phyloP scores from a whole-genome alignment of 78 protist species.

The Salpingoeca rosetta region DNA sequence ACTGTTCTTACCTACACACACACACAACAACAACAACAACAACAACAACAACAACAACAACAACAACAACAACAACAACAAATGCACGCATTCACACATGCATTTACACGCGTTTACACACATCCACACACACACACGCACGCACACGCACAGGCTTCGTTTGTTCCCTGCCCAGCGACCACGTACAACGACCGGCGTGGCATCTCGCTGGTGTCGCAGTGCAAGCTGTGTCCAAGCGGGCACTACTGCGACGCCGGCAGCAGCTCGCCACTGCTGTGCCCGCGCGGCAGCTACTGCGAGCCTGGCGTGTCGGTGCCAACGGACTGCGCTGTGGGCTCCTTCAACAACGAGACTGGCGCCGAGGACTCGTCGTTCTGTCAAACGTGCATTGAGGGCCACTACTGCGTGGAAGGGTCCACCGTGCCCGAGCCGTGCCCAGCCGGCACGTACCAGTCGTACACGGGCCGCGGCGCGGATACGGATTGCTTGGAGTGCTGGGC shows the following conservation, averaged over 20 bases:
- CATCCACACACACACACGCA: too few relatives aligned
- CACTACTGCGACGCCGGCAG: slow-evolving; percentile 28
- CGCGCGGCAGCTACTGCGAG: background rate
- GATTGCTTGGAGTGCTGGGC: background rate
- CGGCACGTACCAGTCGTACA: background rate
- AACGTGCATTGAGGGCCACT: slow-evolving; percentile 19
- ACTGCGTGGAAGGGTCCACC: background rate
- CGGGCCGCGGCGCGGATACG: background rate
- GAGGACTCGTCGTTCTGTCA: background rate
- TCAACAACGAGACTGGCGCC: background rate
- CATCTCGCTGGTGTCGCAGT: slow-evolving; percentile 34
- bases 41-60: too few relatives aligned
- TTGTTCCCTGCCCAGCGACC: slow-evolving; percentile 5
- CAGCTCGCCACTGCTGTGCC: background rate
- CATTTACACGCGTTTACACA: too few relatives aligned
- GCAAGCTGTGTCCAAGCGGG: slow-evolving; percentile 38
- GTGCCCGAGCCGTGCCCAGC: background rate
- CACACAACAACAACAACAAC: too few relatives aligned
- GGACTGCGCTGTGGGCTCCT: background rate
- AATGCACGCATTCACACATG: too few relatives aligned
- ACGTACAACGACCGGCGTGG: slow-evolving; percentile 12
- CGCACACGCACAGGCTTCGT: background rate
- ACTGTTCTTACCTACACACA: too few relatives aligned
- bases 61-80: too few relatives aligned
- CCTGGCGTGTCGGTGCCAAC: too few relatives aligned